phyloP scores from a whole-genome alignment of 2,329 filamentous ascomycete genomes.

The Aspergillus awamori region DNA sequence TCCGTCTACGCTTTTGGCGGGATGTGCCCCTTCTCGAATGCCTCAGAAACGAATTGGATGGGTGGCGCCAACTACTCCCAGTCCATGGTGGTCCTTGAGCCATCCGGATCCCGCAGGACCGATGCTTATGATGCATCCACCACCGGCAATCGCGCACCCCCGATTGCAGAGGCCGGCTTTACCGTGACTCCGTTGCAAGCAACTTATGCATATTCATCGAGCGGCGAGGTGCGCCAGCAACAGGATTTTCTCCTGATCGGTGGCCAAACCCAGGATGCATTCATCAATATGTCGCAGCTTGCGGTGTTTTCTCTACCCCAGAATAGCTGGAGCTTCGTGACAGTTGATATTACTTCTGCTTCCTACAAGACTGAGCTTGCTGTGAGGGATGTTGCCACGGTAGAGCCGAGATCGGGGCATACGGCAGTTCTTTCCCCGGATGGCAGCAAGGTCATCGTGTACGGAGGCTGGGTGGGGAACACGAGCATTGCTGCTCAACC shows the following conservation, averaged over 20 bases:
- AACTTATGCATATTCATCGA: constrained; percentile 68
- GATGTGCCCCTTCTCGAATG: constrained; percentile 70
- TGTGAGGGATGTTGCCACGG: constrained; percentile 49
- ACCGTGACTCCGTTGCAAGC: constrained; percentile 74
- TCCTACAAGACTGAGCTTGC: constrained; percentile 59
- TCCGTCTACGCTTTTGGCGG: constrained; percentile 76
- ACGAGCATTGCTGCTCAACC: constrained; percentile 74
- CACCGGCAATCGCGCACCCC: constrained; percentile 61
- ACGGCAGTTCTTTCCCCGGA: constrained; percentile 80
- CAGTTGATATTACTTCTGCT: constrained; percentile 55
- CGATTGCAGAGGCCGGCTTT: constrained; percentile 84
- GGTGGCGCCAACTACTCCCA: constrained; percentile 76
- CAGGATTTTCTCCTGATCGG: constrained; percentile 80
- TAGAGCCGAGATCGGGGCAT: constrained; percentile 87
- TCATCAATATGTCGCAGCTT: constrained; percentile 91
- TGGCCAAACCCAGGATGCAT: constrained; percentile 79
- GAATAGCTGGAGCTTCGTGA: constrained; percentile 81
- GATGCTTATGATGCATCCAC: constrained; percentile 49
- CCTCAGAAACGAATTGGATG: constrained; percentile 62
- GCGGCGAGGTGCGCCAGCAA: constrained; percentile 68
- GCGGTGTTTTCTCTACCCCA: constrained; percentile 86
- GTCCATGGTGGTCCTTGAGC: constrained; percentile 67
- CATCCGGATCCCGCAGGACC: constrained; percentile 21
- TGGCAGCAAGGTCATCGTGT: constrained; percentile 73
- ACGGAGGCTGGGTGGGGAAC: constrained; percentile 93